Percentiles rank a stretch among this genome's conserved stretches.
These are phyloP conservation scores for Lonicera japonica DNA, from an alignment of 129 eudicot genomes.

Conservation along the genomic window DNA sequence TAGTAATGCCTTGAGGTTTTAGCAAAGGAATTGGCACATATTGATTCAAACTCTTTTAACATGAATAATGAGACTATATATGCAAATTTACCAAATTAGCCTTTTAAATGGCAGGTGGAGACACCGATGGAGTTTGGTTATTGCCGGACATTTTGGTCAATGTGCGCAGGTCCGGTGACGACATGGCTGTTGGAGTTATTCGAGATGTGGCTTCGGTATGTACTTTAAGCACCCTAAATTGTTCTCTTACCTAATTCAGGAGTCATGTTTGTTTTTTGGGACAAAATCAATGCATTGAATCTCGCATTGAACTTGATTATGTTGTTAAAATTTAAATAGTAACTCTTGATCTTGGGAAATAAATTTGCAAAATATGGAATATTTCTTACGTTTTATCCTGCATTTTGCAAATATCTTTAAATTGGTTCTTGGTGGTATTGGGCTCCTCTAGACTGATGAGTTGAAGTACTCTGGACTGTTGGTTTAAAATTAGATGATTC, in stretches of 20 bases:
- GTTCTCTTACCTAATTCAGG: background rate
- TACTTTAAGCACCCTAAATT: constrained; percentile 1
- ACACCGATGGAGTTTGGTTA: constrained; percentile 72
- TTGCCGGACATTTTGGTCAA: constrained; percentile 79
- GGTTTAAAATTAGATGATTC: background rate
- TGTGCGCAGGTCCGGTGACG: constrained; percentile 70
- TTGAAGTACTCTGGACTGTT: no score
- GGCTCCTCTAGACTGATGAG: no score
- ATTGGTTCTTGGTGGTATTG: no score
- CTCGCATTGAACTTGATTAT: background rate
- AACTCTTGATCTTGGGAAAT: background rate
- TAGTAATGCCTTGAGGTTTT: background rate
- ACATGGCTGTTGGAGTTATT: constrained; percentile 52
- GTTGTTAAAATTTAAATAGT: background rate
- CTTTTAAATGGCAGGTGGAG: constrained; percentile 45
- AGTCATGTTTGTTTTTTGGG: background rate
- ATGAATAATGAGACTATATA: background rate
- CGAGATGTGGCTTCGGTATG: constrained; percentile 86
- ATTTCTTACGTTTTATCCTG: no score
- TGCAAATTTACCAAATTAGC: background rate
- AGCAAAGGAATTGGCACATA: background rate
- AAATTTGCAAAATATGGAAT: no score
- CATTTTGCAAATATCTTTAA: no score
- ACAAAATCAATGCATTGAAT: background rate
- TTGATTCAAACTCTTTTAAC: background rate